These are phyloP conservation scores for Houttuynia cordata DNA, from an alignment of 164 flowering plant species.

Conservation along the genomic window DNA sequence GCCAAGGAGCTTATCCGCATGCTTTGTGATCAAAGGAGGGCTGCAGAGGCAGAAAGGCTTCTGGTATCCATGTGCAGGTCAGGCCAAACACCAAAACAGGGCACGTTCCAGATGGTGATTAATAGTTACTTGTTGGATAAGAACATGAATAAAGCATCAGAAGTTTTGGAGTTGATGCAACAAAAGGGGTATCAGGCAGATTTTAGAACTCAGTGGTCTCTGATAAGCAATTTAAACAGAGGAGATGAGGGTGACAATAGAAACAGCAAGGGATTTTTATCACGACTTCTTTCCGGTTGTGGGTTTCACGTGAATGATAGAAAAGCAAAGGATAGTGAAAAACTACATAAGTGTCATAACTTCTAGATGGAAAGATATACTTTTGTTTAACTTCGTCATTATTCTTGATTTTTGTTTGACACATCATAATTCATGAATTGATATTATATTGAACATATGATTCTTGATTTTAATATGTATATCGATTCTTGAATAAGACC, in stretches of 20 bases:
- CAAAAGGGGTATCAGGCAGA: slow-evolving; percentile 55
- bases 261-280: slow-evolving; percentile 40
- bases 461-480: too few relatives aligned
- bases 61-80: slow-evolving; percentile 29
- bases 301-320: slow-evolving; percentile 30
- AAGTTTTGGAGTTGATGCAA: slow-evolving; percentile 60
- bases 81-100: slow-evolving; percentile 47
- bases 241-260: slow-evolving; percentile 21
- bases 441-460: too few relatives aligned
- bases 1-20: slow-evolving; percentile 35
- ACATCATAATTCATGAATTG: too few relatives aligned
- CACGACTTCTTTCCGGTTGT: slow-evolving; percentile 59
- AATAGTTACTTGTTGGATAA: slow-evolving; percentile 35
- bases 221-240: slow-evolving; percentile 53
- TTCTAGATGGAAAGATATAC: too few relatives aligned
- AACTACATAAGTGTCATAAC: too few relatives aligned
- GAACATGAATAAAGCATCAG: slow-evolving; percentile 46
- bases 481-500: too few relatives aligned
- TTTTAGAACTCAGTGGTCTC: slow-evolving; percentile 82
- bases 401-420: too few relatives aligned
- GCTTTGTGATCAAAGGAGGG: slow-evolving; percentile 29
- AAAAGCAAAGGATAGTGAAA: too few relatives aligned
- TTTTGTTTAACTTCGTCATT: too few relatives aligned
- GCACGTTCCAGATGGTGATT: slow-evolving; percentile 41
- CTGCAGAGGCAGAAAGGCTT: slow-evolving; percentile 46